Base-by-base conservation (phyloP, 768 basidiomycete genomes). In the Chiua virens region DNA sequence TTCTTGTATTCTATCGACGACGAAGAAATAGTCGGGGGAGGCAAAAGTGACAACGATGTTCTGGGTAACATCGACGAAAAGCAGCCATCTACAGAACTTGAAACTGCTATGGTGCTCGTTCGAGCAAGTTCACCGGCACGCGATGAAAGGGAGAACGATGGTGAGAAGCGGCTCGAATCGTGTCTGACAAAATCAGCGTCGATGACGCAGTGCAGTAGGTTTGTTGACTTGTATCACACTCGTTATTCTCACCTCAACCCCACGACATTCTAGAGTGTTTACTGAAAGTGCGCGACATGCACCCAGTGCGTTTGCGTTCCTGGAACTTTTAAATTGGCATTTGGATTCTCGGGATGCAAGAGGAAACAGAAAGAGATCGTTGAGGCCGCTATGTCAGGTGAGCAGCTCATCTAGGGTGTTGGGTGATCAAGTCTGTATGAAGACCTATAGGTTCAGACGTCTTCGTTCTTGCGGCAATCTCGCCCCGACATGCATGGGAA, bases 401-500 rank as follows among this genome's bases (percentile, higher is more conserved):
- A 18, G 72, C 53, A 7, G 15, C 39, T 37, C 23, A 8, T 38
- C 15, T 11, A 30, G 23, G 20, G 8, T 3, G 13, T 25, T 3
- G 21, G 8, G 13, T 21, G 17, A 20, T 36, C 42, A 36, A 23
- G n/a, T 23, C 20, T 8, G 37, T 25, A 42, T 55, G 39, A 52
- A 56, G 40, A 14, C 18, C 25, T 8, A 21, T 49, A 89, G 89
- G 86, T 5, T 70, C 68, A 9, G 89, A 92, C 66, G 82, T 92
- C 14, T 77, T 92, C 43, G 87, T 90, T 10, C 76, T n/a, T n/a
- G n/a, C n/a, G n/a, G n/a, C n/a, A n/a, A n/a, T n/a, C n/a, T 92
- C 3, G 91, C 90, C 17, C 89, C 91, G 1, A 93, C 92, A 9
- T 89, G 91, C 5, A 89, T 92, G 87, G 92, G 91, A 30, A 93